phyloP scores from a whole-genome alignment of 202 grass and related monocot species.

The Musa balbisiana region DNA sequence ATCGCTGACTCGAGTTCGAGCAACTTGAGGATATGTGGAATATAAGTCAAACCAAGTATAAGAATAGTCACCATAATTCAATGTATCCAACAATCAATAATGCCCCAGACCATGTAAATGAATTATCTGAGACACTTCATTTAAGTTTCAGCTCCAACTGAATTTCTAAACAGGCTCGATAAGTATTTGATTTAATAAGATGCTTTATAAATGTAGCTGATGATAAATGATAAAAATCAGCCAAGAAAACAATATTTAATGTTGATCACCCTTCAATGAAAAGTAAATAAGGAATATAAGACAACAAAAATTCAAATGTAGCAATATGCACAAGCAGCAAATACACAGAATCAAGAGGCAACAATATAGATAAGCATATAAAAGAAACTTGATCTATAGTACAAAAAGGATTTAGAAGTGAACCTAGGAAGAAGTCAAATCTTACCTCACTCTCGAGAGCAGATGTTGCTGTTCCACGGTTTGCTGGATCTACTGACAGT shows the following conservation, averaged over 20 bases:
- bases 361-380: constrained; percentile 1
- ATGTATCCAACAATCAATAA: neutral
- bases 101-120: neutral
- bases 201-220: neutral
- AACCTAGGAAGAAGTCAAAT: constrained; percentile 17
- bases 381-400: neutral
- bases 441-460: constrained; percentile 87
- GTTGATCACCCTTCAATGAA: neutral
- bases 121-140: neutral
- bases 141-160: neutral
- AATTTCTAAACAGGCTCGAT: neutral
- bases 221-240: neutral
- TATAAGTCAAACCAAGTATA: neutral
- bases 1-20: neutral
- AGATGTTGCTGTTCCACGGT: constrained; percentile 67
- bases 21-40: neutral
- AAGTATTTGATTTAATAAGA: neutral
- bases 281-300: neutral
- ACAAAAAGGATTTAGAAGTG: neutral
- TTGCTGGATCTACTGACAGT: constrained; percentile 83
- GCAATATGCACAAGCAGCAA: neutral
- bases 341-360: neutral
- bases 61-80: too few species aligned
- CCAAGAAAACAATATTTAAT: neutral
- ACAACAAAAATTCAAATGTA: neutral